phyloP scores from a whole-genome alignment of 768 basidiomycete genomes.

The Nidularia sp. region DNA sequence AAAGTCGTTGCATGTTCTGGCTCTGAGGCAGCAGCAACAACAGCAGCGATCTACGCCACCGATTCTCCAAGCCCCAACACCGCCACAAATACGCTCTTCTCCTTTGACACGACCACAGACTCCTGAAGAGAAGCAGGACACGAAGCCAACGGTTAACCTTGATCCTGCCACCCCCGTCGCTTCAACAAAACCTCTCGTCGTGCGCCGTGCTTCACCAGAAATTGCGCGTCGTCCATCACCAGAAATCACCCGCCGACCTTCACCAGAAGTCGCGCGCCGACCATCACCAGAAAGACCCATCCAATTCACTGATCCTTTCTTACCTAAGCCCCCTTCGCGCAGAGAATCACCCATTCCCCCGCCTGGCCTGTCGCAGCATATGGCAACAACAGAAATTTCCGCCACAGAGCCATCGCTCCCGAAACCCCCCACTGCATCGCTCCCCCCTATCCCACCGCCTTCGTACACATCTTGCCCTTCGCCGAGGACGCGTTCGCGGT shows the following conservation, averaged over 20 bases:
- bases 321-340: neutral
- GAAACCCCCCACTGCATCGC: neutral
- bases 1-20: slow-evolving; percentile 2
- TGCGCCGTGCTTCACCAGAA: too few relatives aligned
- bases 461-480: neutral
- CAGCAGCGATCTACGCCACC: neutral
- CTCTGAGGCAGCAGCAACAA: slow-evolving; percentile 1
- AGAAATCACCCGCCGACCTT: too few relatives aligned
- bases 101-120: neutral
- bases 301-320: neutral
- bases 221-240: too few relatives aligned
- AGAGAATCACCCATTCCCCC: neutral
- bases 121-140: neutral
- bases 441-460: neutral
- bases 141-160: neutral
- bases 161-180: neutral
- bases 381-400: neutral
- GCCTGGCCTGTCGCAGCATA: neutral
- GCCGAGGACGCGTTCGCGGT: neutral
- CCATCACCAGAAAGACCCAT: neutral
- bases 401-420: too few relatives aligned
- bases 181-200: too few relatives aligned
- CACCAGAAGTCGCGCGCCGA: too few relatives aligned
- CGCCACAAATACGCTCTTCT: neutral
- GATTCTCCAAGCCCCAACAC: neutral